Percentiles rank a stretch among this genome's conserved stretches.
These are phyloP conservation scores for Trapa incisa DNA, from an alignment of 345 rosid species.

Conservation along the genomic window DNA sequence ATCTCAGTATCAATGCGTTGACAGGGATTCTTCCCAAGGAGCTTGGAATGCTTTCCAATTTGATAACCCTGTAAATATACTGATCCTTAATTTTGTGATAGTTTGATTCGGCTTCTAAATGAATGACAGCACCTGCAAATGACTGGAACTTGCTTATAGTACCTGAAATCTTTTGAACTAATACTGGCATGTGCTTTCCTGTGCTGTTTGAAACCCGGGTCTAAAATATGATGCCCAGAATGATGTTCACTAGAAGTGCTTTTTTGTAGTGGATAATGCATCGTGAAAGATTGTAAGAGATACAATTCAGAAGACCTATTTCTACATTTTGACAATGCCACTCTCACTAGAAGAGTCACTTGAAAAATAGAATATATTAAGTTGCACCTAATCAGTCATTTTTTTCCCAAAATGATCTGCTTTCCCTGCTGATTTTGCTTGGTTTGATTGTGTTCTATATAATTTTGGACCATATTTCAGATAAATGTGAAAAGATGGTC, in stretches of 20 bases:
- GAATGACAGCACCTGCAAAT: too few species aligned
- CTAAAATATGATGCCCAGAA: background rate
- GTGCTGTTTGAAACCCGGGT: background rate
- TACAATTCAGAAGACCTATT: too few species aligned
- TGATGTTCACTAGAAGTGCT: background rate
- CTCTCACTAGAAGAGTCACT: too few species aligned
- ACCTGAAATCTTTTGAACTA: too few species aligned
- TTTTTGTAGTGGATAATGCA: background rate
- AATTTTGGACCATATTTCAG: too few species aligned
- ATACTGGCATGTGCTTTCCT: background rate
- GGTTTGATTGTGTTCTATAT: background rate
- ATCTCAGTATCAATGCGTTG: constrained; percentile 19
- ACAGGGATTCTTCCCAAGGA: constrained; percentile 29
- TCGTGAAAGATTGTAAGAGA: background rate
- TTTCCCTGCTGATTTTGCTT: background rate
- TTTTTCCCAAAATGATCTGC: background rate
- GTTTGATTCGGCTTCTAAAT: background rate
- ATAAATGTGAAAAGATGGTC: too few species aligned
- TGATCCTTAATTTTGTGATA: background rate
- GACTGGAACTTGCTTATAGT: too few species aligned
- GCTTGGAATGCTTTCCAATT: constrained; percentile 23
- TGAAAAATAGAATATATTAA: too few species aligned
- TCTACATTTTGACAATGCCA: too few species aligned
- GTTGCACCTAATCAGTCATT: background rate
- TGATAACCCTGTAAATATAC: constrained; percentile 21